Percentiles rank a stretch among this genome's conserved stretches.
These are phyloP conservation scores for Heracleum sosnowskyi DNA, from an alignment of 129 eudicot species.

Conservation along the genomic window DNA sequence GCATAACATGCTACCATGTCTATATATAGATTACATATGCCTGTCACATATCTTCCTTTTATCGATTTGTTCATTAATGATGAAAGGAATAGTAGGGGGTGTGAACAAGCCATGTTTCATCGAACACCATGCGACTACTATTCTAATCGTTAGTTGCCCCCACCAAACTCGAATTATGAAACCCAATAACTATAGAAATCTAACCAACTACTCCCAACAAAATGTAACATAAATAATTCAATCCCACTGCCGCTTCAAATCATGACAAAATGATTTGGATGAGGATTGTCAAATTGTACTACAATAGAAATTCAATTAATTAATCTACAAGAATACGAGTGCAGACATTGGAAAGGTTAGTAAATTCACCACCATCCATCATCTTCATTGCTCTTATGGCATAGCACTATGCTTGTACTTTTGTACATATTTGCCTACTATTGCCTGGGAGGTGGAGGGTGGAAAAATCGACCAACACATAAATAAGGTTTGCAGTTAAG, in stretches of 20 bases:
- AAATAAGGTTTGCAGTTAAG: background rate
- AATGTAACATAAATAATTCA: background rate
- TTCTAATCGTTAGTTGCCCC: background rate
- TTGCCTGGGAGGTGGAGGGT: background rate
- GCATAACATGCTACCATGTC: background rate
- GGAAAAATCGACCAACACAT: background rate
- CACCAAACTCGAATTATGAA: background rate
- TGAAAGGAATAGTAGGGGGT: background rate
- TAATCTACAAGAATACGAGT: no score
- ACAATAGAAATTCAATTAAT: no score
- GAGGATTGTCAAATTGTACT: background rate
- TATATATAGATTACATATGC: background rate
- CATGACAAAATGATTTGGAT: background rate
- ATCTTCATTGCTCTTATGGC: background rate
- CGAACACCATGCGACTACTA: background rate
- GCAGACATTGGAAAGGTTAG: conserved; percentile 9
- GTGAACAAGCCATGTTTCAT: background rate
- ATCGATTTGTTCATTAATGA: background rate
- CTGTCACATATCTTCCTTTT: background rate
- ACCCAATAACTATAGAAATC: background rate
- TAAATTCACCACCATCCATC: background rate
- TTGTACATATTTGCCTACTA: background rate
- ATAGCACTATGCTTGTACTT: background rate
- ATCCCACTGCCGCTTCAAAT: background rate
- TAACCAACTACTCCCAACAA: background rate